Evolutionary conservation across 2,329 filamentous ascomycete species (phyloP).

Genomic region (Sphaerulina vaccinii): DNA sequence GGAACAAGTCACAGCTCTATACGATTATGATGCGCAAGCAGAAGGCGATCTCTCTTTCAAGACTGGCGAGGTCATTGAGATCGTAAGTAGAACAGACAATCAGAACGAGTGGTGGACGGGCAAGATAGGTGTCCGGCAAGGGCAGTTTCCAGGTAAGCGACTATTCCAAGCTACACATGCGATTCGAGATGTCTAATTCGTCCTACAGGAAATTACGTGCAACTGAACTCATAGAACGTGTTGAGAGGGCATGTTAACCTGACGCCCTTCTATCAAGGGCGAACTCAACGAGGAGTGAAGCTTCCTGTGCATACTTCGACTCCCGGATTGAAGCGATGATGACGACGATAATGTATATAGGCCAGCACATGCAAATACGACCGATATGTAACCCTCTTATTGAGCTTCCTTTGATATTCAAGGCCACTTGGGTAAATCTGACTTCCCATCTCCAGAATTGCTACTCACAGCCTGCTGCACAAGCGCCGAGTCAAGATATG

Average conservation of each 20-base stretch:
- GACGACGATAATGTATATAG: too few relatives aligned
- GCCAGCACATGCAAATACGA: too few relatives aligned
- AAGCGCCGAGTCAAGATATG: constrained; percentile 31
- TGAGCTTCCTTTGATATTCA: background rate
- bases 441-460: constrained; percentile 15
- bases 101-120: constrained; percentile 98
- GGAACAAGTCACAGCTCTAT: constrained; percentile 85
- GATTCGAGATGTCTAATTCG: constrained; percentile 1
- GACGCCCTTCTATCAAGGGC: background rate
- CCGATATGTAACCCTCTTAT: too few relatives aligned
- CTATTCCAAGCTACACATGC: background rate
- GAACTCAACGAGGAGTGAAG: too few relatives aligned
- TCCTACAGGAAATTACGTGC: constrained; percentile 49
- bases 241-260: background rate
- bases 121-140: constrained; percentile 72
- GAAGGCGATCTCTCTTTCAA: constrained; percentile 90
- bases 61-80: constrained; percentile 86
- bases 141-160: constrained; percentile 89
- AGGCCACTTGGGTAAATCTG: constrained; percentile 9
- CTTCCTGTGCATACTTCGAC: too few relatives aligned
- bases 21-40: constrained; percentile 94
- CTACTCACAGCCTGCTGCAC: constrained; percentile 29
- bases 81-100: constrained; percentile 70
- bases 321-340: too few relatives aligned
- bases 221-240: constrained; percentile 37